Percentiles rank a stretch among this genome's conserved stretches.
These are phyloP conservation scores for Musa troglodytarum DNA, from an alignment of 176 grass and related monocot genomes.

Conservation along the genomic window DNA sequence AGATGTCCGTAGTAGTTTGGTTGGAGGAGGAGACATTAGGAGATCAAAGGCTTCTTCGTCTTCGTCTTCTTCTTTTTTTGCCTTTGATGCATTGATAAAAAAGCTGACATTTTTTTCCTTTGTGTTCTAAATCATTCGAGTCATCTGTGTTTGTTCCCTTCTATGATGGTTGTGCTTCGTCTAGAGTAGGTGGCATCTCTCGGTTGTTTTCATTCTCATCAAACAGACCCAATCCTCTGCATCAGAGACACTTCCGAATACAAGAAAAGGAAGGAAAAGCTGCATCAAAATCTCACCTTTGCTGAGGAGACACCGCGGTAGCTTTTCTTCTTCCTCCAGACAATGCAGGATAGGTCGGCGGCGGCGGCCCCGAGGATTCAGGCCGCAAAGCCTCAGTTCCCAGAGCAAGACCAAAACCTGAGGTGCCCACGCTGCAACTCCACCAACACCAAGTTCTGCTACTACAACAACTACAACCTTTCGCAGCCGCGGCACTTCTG, in stretches of 20 bases:
- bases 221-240: not conserved
- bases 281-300: not conserved
- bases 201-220: too few relatives aligned
- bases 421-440: constrained; percentile 28
- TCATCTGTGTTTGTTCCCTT: not conserved
- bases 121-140: not conserved
- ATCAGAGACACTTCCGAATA: not conserved
- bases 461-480: constrained; percentile 43
- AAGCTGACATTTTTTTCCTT: not conserved
- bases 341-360: not conserved
- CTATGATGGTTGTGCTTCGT: too few relatives aligned
- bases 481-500: constrained; percentile 38
- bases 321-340: not conserved
- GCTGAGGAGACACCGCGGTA: not conserved
- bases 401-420: constrained; percentile 13
- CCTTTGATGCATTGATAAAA: not conserved
- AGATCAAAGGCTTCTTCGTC: not conserved
- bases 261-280: not conserved
- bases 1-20: not conserved
- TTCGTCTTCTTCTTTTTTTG: not conserved
- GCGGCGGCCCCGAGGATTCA: not conserved
- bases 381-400: not conserved
- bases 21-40: not conserved
- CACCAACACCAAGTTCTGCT: constrained; percentile 38
- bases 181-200: too few relatives aligned